Evolutionary conservation across 2,329 filamentous ascomycete species (phyloP), one percentile per base, ranked within the genome.

Genomic region (Chrysosporium keratinophilum): DNA sequence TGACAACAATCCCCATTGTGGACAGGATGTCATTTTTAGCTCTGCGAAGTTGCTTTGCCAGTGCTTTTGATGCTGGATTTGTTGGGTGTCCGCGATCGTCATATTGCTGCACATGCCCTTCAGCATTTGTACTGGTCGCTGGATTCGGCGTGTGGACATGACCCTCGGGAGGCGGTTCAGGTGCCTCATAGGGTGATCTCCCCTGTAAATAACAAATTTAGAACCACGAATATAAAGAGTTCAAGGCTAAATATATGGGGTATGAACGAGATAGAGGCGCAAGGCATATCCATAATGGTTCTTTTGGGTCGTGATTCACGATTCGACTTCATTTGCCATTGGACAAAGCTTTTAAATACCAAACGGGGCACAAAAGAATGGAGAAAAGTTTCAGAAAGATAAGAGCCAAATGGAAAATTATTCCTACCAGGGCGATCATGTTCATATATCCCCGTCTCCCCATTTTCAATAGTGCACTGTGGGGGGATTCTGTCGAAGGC

Each of bases 21-120:
- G 71, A 72, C 14, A 76, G 65, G 33, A 76, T 72, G 57, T 76
- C 74, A 65, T 77, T 77, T 57, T 76, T 74, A 0, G 74, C 74
- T 61, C 72, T 69, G 48, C 71, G 64, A 6, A 75, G 67, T 48
- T 69, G 66, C 40, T 68, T 67, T 9, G 67, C 68, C 28, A 70
- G 61, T 11, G 58, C 57, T 55, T 69, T 71, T 5, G 74, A 74
- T 33, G 65, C 65, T 2, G 65, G 64, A 57, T 76, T 76, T 31
- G 70, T 65, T 33, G 74, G 73, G 63, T 75, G 72, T 2, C 74
- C 74, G 52, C 71, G 65, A 48, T 67, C 65, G 61, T 77, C 72
- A 62, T 74, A 76, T 41, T 71, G 67, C 57, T 76, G 74, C 45
- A 71, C 64, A 61, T 76, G 75, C n/a, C 62, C 64, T 49, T 71